Base-by-base conservation (phyloP, 805 yeast species). In the Wickerhamiella sorbophila region DNA sequence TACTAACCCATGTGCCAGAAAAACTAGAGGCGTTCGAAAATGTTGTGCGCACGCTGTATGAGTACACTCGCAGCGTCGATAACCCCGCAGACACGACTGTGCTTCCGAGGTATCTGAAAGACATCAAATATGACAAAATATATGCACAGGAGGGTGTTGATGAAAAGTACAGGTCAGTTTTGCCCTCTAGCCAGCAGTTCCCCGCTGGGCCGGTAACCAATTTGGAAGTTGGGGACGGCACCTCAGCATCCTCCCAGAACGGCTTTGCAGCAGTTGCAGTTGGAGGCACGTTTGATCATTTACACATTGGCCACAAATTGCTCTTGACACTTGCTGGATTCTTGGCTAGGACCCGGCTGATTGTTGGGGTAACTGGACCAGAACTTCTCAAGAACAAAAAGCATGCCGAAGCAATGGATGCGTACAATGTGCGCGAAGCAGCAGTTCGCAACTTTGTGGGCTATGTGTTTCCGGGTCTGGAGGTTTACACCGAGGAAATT, bases 241-340 rank as follows among this genome's bases (percentile, higher is more conserved):
- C 37, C 29, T 20, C 37, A 4, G 17, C 20, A 4, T 21, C 22
- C 15, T 17, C 38, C 9, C 18, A 14, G 4, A 20, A 24, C 12
- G 29, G n/a, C n/a, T 48, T 31, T 33, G 29, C 14, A 3, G 41
- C 26, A 1, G 57, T 48, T 0, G 60, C 95, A 0, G 77, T 88
- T 1, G 98, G 98, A 0, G 99, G 99, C 0, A 91, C 98, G 0
- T 91, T 91, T 63, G 99, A 91, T 56, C 97, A 91, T 61, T 56
- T 91, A 31, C 99, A 91, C 52, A 94, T 81, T 55, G 99, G 97
- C 0, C 99, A 91, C 61, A 84, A 82, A 58, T 79, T 91, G 22
- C 64, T 91, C 21, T 65, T 91, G 8, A 77, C 91, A 0, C 66
- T 82, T 45, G 69, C 94, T 0, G 74, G 76, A 0, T 85, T 76